Evolutionary conservation across 139 green algal species (phyloP).

Genomic region (Haematococcus lacustris): DNA sequence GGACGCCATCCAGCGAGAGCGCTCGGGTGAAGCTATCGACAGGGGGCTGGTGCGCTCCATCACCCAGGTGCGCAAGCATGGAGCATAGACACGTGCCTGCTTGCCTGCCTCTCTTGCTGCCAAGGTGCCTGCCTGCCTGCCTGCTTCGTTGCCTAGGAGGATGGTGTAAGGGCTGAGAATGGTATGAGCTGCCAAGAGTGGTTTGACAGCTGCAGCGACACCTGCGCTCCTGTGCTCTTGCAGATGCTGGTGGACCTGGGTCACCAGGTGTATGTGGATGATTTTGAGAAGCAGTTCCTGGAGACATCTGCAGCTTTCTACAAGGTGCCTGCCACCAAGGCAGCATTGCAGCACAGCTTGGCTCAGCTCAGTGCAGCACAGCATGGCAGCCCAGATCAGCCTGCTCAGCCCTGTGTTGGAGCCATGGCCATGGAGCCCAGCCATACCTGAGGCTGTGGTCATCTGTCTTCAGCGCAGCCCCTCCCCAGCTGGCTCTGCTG

Average conservation of each 20-base stretch:
- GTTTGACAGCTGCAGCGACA: background rate
- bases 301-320: constrained; percentile 82
- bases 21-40: constrained; percentile 81
- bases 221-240: background rate
- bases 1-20: constrained; percentile 62
- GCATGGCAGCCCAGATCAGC: too few relatives aligned
- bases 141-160: background rate
- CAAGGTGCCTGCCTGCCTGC: too few relatives aligned
- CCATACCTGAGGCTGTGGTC: too few relatives aligned
- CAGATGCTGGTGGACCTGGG: constrained; percentile 93
- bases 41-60: constrained; percentile 63
- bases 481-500: too few relatives aligned
- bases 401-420: too few relatives aligned
- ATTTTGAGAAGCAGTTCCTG: constrained; percentile 91
- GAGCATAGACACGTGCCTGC: too few relatives aligned
- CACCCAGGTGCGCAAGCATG: constrained; percentile 40
- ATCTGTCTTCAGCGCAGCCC: too few relatives aligned
- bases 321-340: too few relatives aligned
- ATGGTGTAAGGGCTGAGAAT: background rate
- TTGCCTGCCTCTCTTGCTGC: too few relatives aligned
- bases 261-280: constrained; percentile 70
- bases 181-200: background rate
- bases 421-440: too few relatives aligned
- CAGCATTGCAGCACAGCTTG: too few relatives aligned
- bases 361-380: too few relatives aligned